Base-by-base conservation (phyloP, 73 alveolate species). In the Durusdinium trenchii region DNA sequence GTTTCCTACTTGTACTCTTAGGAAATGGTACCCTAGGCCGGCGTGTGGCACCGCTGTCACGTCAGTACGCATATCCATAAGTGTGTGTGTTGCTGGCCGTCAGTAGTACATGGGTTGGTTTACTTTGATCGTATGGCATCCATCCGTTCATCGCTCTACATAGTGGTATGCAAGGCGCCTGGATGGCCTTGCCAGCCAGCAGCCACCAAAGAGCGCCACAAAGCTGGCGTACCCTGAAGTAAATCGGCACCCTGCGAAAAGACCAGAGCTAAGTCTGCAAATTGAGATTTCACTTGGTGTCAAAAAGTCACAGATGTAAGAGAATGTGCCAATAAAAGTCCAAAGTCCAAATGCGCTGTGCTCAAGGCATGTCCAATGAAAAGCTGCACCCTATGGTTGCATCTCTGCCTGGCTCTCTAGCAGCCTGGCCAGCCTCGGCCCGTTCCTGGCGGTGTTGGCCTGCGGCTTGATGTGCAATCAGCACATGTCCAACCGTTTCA, bases 161-260 rank as follows among this genome's bases (percentile, higher is more conserved):
- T n/a, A n/a, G n/a, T n/a, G n/a, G n/a, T n/a, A n/a, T n/a, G 45
- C 61, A 14, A 50, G 61, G 0, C 83, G 75, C 98, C 98, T 91
- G 30, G 79, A 69, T 91, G 98, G 32, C 98, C 98, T 47, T 2
- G 12, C 84, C 89, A 94, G 48, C 84, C 64, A 1, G 93, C 94
- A 0, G 99, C 73, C 40, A 94, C 69, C 99, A 94, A 84, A 20
- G 94, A 76, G 7, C 99, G 91, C 99, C 99, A 94, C 50, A 78
- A 12, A 51, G 99, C 99, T 0, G 99, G 99, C 67, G 99, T 94
- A 51, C 99, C 99, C 75, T 94, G 94, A n/a, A 94, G 67, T 43
- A 94, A 28, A 36, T 73, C 93, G 5, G 93, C 99, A 45, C 57
- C 98, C 98, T 91, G 98, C 23, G 69, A n/a, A 50, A 60, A n/a